These are phyloP conservation scores for Candida sithepensis DNA, from an alignment of 805 yeast genomes.

Conservation along the genomic window DNA sequence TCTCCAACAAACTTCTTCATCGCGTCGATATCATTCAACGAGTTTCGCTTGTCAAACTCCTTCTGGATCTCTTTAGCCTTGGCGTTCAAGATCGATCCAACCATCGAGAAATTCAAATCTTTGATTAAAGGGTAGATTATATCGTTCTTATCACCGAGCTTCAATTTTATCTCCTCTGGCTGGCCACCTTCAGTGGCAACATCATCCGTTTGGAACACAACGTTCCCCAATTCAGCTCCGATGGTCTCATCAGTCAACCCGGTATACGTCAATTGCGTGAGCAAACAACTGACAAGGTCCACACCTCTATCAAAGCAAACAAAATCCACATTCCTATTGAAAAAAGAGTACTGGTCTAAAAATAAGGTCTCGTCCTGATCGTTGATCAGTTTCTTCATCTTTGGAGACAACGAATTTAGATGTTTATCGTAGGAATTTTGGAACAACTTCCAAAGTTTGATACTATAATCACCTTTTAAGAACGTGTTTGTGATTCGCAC, in stretches of 20 bases:
- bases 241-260: constrained; percentile 79
- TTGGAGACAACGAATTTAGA: constrained; percentile 30
- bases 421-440: constrained; percentile 30
- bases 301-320: constrained; percentile 75
- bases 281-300: constrained; percentile 67
- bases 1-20: constrained; percentile 71
- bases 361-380: constrained; percentile 35
- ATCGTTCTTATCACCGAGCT: constrained; percentile 37
- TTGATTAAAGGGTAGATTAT: constrained; percentile 49
- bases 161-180: constrained; percentile 11
- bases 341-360: constrained; percentile 31
- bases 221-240: constrained; percentile 42
- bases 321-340: constrained; percentile 55
- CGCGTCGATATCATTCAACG: constrained; percentile 55
- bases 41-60: constrained; percentile 59
- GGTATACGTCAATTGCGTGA: constrained; percentile 74
- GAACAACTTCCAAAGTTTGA: constrained; percentile 42
- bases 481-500: constrained; percentile 51
- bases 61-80: constrained; percentile 69
- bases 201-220: constrained; percentile 16
- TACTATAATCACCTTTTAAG: constrained; percentile 58
- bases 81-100: constrained; percentile 68
- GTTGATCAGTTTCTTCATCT: constrained; percentile 29
- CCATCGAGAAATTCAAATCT: constrained; percentile 70
- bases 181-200: constrained; percentile 7